Base-by-base conservation (phyloP, 169 alveolate species). In the Plasmodium chabaudi region DNA sequence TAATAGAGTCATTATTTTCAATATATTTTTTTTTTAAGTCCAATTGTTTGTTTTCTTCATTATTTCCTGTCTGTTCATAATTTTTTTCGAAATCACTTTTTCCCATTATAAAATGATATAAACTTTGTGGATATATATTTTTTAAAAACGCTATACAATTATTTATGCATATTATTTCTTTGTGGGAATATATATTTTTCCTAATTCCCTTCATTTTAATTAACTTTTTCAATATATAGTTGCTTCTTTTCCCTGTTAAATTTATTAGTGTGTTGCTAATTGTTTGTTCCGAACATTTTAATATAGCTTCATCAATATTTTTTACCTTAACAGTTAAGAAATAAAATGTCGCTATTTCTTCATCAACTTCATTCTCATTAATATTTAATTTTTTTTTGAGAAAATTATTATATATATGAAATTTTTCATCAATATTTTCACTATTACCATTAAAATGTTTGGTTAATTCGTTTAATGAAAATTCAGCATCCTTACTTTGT, bases 331-430 rank as follows among this genome's bases (percentile, higher is more conserved):
- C 10, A 27, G 72, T 65, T 10, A 67, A 53, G 46, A 79, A 79
- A 79, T 65, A 79, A 67, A 79, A 56, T 55, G 34, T 61, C 1
- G 72, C 84, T 65, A 79, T 79, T 67, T 79, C 84, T 5, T 67
- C 89, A 9, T 15, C 73, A 10, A 39, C 15, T 65, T 9, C 44
- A 27, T 71, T 19, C 17, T n/a, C 15, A 46, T 21, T 39, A 25
- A 9, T 44, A 53, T 64, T 34, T n/a, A 57, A n/a, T 39, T 57
- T 17, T 12, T 9, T 10, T 44, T 63, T 39, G 12, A 63, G 9
- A 34, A 75, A 75, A 75, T 75, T 39, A 12, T n/a, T 17, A 51
- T 47, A 75, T 21, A 51, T 44, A 34, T 1, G 44, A 67, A 75
- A 63, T 49, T 55, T 53, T 9, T 75, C 71, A 10, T 49, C 57